Evolutionary conservation across 208 protist species (phyloP).

Genomic region (Trypanosoma caninum): DNA sequence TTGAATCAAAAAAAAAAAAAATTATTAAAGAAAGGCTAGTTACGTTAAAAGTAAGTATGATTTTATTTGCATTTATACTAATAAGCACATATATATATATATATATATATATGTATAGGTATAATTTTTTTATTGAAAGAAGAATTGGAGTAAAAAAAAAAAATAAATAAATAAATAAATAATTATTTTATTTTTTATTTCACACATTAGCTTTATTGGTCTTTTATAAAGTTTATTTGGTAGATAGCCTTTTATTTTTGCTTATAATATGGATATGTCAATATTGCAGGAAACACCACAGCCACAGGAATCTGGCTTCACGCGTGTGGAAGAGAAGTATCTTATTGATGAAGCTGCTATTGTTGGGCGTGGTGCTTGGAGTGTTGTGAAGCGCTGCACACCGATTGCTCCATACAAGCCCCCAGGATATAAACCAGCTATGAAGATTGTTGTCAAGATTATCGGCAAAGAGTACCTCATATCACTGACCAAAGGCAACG

Average conservation of each 20-base stretch:
- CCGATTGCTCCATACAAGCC: slow-evolving; percentile 65
- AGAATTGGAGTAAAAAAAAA: not conserved
- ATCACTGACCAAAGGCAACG: slow-evolving; percentile 79
- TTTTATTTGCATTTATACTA: too few relatives aligned
- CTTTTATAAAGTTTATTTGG: too few relatives aligned
- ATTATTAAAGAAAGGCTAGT: too few relatives aligned
- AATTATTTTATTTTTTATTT: slow-evolving; percentile 2
- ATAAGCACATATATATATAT: too few relatives aligned
- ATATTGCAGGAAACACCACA: not conserved
- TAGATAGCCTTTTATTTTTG: not conserved
- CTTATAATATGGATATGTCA: not conserved
- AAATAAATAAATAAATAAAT: slow-evolving; percentile 7
- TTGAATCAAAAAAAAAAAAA: too few relatives aligned
- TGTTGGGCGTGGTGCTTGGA: slow-evolving; percentile 85
- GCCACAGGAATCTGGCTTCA: slow-evolving; percentile 13
- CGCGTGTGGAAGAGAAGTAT: slow-evolving; percentile 75
- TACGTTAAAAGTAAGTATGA: too few relatives aligned
- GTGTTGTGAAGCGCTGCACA: slow-evolving; percentile 84
- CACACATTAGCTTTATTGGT: too few relatives aligned
- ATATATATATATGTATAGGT: not conserved
- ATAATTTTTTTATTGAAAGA: not conserved
- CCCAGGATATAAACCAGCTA: slow-evolving; percentile 52
- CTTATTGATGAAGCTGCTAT: slow-evolving; percentile 70
- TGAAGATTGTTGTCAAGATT: slow-evolving; percentile 90
- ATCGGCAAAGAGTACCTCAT: slow-evolving; percentile 90